Conservation (phyloP, 306 rosid species). For the Aeschynomene evenia region DNA sequence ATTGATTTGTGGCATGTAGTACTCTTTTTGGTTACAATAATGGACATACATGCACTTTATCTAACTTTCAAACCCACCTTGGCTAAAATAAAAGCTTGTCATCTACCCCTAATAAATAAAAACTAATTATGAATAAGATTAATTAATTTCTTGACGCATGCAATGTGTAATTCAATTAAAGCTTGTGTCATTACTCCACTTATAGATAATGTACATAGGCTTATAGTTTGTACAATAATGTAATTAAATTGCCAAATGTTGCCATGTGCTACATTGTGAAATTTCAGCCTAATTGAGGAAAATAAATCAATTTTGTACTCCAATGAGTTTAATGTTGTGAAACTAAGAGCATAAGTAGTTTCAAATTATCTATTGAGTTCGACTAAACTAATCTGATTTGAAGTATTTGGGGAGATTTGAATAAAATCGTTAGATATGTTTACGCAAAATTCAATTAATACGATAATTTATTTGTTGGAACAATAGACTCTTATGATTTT, state of each 20-base stretch:
- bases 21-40: neutral
- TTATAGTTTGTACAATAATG: neutral
- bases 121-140: neutral
- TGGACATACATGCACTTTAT: neutral
- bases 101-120: neutral
- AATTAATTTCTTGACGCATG: neutral
- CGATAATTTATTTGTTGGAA: no score
- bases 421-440: no score
- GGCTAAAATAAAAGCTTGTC: neutral
- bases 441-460: no score
- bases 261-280: neutral
- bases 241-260: neutral
- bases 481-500: no score
- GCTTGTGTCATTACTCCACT: neutral
- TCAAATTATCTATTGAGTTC: no score
- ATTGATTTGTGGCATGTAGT: neutral
- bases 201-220: neutral
- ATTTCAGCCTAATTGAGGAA: neutral
- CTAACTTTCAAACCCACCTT: conserved; percentile 3
- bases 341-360: no score
- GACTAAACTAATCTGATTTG: no score
- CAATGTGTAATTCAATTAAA: neutral
- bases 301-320: neutral
- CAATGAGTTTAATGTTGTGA: no score
- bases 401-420: no score